Evolutionary conservation across 73 alveolate species (phyloP), one percentile per base, ranked within the genome.

Genomic region (Stentor coeruleus): DNA sequence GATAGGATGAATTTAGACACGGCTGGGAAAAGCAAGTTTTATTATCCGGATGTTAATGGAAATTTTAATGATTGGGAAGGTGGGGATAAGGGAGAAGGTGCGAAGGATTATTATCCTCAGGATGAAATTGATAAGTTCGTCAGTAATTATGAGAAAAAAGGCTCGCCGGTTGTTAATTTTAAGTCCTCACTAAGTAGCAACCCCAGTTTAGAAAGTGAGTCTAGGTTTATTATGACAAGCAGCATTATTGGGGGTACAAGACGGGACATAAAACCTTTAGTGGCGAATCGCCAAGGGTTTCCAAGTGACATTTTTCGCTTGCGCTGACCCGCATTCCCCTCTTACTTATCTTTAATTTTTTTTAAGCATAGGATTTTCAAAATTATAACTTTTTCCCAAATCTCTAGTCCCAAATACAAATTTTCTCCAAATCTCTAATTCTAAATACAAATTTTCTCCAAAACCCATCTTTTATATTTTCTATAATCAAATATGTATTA

Each of bases 11-110:
- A 66, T 66, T 40, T 66, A 20, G 79, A 66, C 41, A 20, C 79
- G 2, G 79, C 79, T 31, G 79, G 79, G 2, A 66, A 66, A 66
- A 66, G 79, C 79, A 28, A 33, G 20, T 66, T 66, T 33, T 28
- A 28, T 66, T 66, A 66, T 33, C 79, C 79, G 11, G 79, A 66
- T 31, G n/a, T 40, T 1, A 37, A 66, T 1, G 79, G 79, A 20
- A 20, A 20, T 0, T 66, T 66, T 66, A 33, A 20, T 2, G 79
- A 20, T 31, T n/a, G 73, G 15, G 15, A 20, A 57, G 73, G 73
- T 20, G 35, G 28, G 28, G 73, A 57, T 57, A 57, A 57, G n/a
- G n/a, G n/a, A n/a, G n/a, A n/a, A n/a, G n/a, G n/a, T n/a, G n/a
- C n/a, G n/a, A n/a, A n/a, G n/a, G n/a, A n/a, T n/a, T n/a, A n/a